These are phyloP conservation scores for Fraxinus platypoda DNA, from an alignment of 305 asterid genomes.

Conservation along the genomic window DNA sequence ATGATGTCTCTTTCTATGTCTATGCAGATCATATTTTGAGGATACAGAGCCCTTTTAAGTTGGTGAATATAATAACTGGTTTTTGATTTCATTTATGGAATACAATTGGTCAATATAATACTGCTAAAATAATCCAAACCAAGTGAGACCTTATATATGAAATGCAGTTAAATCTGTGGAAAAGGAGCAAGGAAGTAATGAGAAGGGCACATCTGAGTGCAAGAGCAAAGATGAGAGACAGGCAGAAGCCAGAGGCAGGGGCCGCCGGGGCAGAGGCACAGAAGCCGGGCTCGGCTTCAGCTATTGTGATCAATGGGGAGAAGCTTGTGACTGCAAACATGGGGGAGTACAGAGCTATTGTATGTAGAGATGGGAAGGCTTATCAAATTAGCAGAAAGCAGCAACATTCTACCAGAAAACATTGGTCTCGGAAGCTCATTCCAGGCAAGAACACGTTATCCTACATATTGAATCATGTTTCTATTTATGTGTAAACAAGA, in stretches of 20 bases:
- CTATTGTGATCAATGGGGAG: conserved; percentile 56
- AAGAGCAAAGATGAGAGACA: conserved; percentile 34
- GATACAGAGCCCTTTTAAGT: neutral
- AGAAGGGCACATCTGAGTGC: conserved; percentile 45
- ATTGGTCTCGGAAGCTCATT: conserved; percentile 38
- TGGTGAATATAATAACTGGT: neutral
- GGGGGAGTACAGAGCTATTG: conserved; percentile 55
- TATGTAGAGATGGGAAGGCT: conserved; percentile 60
- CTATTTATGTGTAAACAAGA: neutral
- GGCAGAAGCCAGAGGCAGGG: conserved; percentile 10
- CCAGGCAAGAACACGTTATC: conserved; percentile 29
- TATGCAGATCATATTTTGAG: neutral
- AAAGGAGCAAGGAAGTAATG: conserved; percentile 47
- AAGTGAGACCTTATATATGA: neutral
- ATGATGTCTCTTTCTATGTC: neutral
- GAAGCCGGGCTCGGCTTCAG: conserved; percentile 48
- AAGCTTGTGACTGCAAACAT: conserved; percentile 48
- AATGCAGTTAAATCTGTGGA: conserved; percentile 40
- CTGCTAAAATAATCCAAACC: neutral
- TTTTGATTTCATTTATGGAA: neutral
- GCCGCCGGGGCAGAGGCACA: neutral
- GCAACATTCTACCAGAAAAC: conserved; percentile 24
- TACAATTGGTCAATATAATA: neutral
- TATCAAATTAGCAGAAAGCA: conserved; percentile 37
- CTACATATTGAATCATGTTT: neutral